phyloP scores from a whole-genome alignment of 805 yeast species.

The Grigorovia humatica region DNA sequence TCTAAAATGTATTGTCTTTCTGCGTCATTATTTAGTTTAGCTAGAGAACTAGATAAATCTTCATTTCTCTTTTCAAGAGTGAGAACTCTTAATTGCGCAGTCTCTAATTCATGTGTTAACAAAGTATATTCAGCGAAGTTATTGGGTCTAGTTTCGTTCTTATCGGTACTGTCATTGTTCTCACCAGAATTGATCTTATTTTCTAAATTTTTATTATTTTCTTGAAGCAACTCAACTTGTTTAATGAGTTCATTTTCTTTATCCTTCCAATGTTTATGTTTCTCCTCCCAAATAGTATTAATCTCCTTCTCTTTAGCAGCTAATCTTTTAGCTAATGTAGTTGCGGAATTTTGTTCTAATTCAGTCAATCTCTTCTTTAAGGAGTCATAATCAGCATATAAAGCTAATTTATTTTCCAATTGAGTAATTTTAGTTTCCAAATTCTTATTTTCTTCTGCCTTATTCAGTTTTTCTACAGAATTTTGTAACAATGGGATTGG shows the following conservation, averaged over 20 bases:
- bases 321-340: constrained; percentile 42
- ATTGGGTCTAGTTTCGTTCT: constrained; percentile 9
- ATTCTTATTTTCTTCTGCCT: constrained; percentile 41
- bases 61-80: constrained; percentile 74
- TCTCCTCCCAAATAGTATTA: constrained; percentile 59
- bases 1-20: constrained; percentile 35
- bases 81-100: constrained; percentile 52
- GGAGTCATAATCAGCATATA: constrained; percentile 69
- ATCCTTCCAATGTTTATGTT: constrained; percentile 55
- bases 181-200: constrained; percentile 54
- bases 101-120: constrained; percentile 64
- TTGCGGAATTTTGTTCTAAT: constrained; percentile 51
- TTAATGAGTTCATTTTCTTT: constrained; percentile 43
- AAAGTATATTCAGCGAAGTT: constrained; percentile 45
- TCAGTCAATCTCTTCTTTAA: constrained; percentile 52
- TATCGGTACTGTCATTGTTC: constrained; percentile 32
- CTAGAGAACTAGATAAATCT: constrained; percentile 55
- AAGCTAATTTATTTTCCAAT: constrained; percentile 49
- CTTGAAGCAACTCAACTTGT: constrained; percentile 42
- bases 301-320: constrained; percentile 68
- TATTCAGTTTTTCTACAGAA: constrained; percentile 52
- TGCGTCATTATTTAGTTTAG: constrained; percentile 38
- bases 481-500: constrained; percentile 73
- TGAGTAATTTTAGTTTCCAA: constrained; percentile 41
- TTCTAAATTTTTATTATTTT: constrained; percentile 53